phyloP scores from a whole-genome alignment of 2,329 filamentous ascomycete genomes.

The Cercospora nicotianae region DNA sequence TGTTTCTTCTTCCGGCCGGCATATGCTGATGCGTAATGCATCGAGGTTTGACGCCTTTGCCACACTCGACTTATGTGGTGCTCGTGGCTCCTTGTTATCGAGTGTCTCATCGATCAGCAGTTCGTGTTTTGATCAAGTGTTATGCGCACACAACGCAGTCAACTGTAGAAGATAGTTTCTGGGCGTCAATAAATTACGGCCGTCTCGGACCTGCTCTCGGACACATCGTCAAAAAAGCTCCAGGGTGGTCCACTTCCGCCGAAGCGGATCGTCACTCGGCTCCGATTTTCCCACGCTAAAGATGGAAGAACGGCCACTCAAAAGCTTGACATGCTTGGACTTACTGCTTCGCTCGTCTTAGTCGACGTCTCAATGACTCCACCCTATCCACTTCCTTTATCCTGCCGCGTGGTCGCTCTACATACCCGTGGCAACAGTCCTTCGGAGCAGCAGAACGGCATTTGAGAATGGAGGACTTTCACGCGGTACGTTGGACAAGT shows the following conservation, averaged over 20 bases:
- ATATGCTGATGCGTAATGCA: background rate
- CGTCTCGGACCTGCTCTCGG: background rate
- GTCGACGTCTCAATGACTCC: background rate
- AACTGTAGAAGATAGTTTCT: background rate
- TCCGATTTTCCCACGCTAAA: background rate
- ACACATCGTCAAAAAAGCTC: background rate
- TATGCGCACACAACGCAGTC: background rate
- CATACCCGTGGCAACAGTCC: background rate
- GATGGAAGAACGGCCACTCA: constrained; percentile 6
- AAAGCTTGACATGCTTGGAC: constrained; percentile 15
- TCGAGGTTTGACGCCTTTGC: background rate
- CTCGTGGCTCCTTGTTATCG: too few relatives aligned
- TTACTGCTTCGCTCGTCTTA: background rate
- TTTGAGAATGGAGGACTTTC: background rate
- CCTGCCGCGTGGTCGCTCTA: background rate
- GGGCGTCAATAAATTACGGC: background rate
- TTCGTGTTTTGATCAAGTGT: background rate
- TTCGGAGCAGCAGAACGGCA: constrained; percentile 10
- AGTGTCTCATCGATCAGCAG: too few relatives aligned
- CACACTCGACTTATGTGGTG: too few relatives aligned
- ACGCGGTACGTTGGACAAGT: background rate
- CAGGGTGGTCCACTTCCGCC: background rate
- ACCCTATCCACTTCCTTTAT: background rate
- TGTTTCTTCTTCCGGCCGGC: background rate
- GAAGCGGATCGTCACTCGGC: background rate